Evolutionary conservation across 2,329 filamentous ascomycete genomes (phyloP).

Genomic region (Pseudogymnoascus sp.): DNA sequence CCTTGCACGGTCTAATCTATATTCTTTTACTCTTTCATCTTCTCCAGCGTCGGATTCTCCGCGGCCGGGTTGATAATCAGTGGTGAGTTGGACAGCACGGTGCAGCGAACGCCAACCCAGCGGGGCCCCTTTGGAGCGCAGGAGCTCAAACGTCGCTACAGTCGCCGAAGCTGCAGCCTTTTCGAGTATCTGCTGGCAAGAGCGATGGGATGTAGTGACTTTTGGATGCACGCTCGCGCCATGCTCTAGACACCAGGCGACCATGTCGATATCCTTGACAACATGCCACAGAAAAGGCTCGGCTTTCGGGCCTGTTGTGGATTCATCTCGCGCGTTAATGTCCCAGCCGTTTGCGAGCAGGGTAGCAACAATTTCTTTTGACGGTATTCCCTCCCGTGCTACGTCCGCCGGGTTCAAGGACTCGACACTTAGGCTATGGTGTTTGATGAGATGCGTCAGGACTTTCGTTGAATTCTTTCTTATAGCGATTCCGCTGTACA

Average conservation of each 20-base stretch:
- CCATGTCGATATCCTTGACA: slow-evolving; percentile 1
- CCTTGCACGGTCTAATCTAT: background rate
- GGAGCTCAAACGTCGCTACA: slow-evolving; percentile 13
- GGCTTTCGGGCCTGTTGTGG: too few species aligned
- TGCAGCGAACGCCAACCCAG: slow-evolving; percentile 11
- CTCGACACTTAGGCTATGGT: background rate
- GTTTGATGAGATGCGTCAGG: background rate
- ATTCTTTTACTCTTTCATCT: background rate
- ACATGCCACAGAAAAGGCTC: slow-evolving; percentile 11
- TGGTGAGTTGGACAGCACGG: background rate
- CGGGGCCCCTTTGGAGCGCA: slow-evolving; percentile 13
- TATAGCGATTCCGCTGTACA: background rate
- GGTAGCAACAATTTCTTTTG: slow-evolving; percentile 10
- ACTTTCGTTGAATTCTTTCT: background rate
- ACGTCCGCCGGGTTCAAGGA: background rate
- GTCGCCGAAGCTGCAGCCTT: background rate
- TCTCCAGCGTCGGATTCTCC: background rate
- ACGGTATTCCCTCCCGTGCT: background rate
- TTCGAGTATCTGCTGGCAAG: slow-evolving; percentile 9
- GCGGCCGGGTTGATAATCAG: background rate
- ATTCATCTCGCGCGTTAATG: slow-evolving; percentile 7
- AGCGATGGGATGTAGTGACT: background rate
- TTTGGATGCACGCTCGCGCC: slow-evolving; percentile 1
- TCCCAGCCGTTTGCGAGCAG: slow-evolving; percentile 14
- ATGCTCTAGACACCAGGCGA: slow-evolving; percentile 11